These are phyloP conservation scores for Astrothelium subdiscretum DNA, from an alignment of 495 filamentous ascomycete species.

Conservation along the genomic window DNA sequence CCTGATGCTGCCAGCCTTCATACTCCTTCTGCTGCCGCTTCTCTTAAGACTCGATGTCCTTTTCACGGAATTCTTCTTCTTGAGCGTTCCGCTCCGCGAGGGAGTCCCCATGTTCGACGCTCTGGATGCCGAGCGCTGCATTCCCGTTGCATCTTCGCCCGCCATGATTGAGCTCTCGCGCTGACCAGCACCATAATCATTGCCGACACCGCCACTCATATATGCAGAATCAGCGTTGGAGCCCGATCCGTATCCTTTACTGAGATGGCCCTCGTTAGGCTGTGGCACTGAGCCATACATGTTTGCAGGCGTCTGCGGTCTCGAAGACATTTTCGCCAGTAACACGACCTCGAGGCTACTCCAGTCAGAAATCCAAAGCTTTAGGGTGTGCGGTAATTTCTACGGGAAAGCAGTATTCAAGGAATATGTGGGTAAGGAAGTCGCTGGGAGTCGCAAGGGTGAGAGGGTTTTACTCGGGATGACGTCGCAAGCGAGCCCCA, in stretches of 20 bases:
- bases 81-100: slow-evolving; percentile 66
- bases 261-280: slow-evolving; percentile 18
- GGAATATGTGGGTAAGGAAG: not conserved
- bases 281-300: slow-evolving; percentile 19
- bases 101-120: slow-evolving; percentile 28
- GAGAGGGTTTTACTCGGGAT: not conserved
- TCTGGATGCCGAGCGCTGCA: slow-evolving; percentile 31
- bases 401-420: not conserved
- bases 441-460: not conserved
- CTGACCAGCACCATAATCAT: slow-evolving; percentile 61
- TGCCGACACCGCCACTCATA: slow-evolving; percentile 43
- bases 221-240: slow-evolving; percentile 12
- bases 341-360: not conserved
- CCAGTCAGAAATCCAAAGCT: not conserved
- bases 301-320: slow-evolving; percentile 17
- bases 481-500: not conserved
- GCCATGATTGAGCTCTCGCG: slow-evolving; percentile 48
- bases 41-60: slow-evolving; percentile 64
- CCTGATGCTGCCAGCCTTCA: slow-evolving; percentile 71
- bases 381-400: not conserved
- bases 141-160: slow-evolving; percentile 28
- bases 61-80: slow-evolving; percentile 72
- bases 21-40: slow-evolving; percentile 52
- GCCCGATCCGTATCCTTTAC: slow-evolving; percentile 21
- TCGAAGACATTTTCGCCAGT: slow-evolving; percentile 6